Base-by-base conservation (phyloP, 169 alveolate genomes). In the Blepharisma undulans region DNA sequence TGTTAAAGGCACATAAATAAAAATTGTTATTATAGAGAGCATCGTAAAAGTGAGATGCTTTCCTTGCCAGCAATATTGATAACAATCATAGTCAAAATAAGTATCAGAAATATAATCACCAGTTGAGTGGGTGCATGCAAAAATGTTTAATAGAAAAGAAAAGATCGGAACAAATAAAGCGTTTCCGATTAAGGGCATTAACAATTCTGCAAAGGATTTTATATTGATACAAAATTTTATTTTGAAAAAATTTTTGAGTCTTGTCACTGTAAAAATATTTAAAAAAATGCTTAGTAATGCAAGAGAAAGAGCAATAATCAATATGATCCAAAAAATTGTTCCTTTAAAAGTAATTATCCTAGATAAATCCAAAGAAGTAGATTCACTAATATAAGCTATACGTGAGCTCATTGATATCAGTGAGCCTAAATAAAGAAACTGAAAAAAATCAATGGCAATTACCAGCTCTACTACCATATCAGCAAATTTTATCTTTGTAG, bases 1-100 rank as follows among this genome's bases (percentile, higher is more conserved):
- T 32, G 36, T 22, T 33, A 84, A 48, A 8, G 89, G 89, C 16
- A 48, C 32, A 84, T 34, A 84, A 22, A 84, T 4, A 10, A 84
- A 22, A 19, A 84, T 21, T 34, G 89, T 16, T 34, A 84, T 4
- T n/a, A 32, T 84, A 19, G 79, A n/a, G 14, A 84, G 10, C 10
- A 84, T 48, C 6, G 77, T 12, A 8, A 32, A 84, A 10, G n/a
- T 60, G 18, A 84, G n/a, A 8, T 84, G 89, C 8, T 30, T 32
- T 22, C 89, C 89, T 84, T 84, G 25, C 78, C 89, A 84, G 89
- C 89, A 84, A 84, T 84, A 84, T 36, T 22, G 25, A n/a, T 21
- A 84, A 33, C 89, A 84, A n/a, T 84, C 89, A 21, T 84, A 16
- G 8, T 22, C 36, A 8, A 84, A 25, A 84, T 32, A 84, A 34